phyloP scores from a whole-genome alignment of 2,329 filamentous ascomycete species.

The Penicillium italicum region DNA sequence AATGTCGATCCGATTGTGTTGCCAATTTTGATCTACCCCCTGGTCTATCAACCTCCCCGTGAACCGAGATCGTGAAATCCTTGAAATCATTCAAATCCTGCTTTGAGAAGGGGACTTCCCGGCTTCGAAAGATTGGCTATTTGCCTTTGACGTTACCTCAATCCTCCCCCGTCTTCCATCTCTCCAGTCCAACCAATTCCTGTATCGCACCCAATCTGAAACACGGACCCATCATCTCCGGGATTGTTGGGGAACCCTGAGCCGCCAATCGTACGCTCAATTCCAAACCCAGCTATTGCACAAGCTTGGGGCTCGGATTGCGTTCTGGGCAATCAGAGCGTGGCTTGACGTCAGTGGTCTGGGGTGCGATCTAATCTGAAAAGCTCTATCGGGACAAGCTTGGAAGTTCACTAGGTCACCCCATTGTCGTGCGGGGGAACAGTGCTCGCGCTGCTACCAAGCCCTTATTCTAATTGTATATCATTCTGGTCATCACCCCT shows the following conservation, averaged over 20 bases:
- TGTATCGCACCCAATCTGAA: slow-evolving; percentile 24
- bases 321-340: slow-evolving; percentile 17
- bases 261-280: slow-evolving; percentile 22
- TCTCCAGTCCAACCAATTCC: slow-evolving; percentile 21
- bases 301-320: slow-evolving; percentile 23
- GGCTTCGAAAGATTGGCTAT: background rate
- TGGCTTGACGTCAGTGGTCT: slow-evolving; percentile 25
- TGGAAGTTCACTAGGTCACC: slow-evolving; percentile 7
- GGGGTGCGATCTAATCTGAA: slow-evolving; percentile 22
- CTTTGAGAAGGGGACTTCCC: background rate
- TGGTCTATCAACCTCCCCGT: background rate
- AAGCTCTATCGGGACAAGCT: background rate
- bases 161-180: slow-evolving; percentile 4
- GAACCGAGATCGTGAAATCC: background rate
- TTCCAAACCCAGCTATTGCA: slow-evolving; percentile 18
- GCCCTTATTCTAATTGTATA: slow-evolving; percentile 8
- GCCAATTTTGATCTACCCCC: background rate
- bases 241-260: slow-evolving; percentile 12
- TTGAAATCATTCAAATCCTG: slow-evolving; percentile 2
- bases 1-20: slow-evolving; percentile 4
- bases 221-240: slow-evolving; percentile 21
- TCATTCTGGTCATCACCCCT: slow-evolving; percentile 1
- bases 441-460: slow-evolving; percentile 2
- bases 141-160: slow-evolving; percentile 13
- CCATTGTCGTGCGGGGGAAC: slow-evolving; percentile 6